These are phyloP conservation scores for Cordyceps tenuipes DNA, from an alignment of 2,329 filamentous ascomycete species.

Conservation along the genomic window DNA sequence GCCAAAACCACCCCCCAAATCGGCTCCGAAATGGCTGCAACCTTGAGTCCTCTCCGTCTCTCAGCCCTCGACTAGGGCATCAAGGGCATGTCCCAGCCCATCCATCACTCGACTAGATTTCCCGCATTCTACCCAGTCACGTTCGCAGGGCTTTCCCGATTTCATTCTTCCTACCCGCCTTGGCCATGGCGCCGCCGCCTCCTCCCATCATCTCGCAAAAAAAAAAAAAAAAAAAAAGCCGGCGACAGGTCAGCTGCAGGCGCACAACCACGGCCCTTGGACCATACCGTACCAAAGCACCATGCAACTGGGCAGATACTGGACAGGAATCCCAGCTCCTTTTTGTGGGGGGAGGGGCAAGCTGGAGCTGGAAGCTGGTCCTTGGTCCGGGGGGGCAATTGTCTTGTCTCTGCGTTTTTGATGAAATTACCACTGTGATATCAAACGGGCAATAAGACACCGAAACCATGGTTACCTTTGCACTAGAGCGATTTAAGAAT, in stretches of 20 bases:
- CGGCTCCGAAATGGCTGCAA: conserved; percentile 2
- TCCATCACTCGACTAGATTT: not conserved
- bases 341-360: conserved; percentile 7
- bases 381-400: not conserved
- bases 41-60: not conserved
- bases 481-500: not conserved
- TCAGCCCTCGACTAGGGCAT: not conserved
- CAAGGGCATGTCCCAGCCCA: not conserved
- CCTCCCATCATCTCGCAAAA: too few species aligned
- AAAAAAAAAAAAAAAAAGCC: too few species aligned
- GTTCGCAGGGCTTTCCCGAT: not conserved
- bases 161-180: not conserved
- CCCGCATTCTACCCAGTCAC: not conserved
- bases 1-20: not conserved
- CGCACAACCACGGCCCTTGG: not conserved
- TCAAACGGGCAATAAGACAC: not conserved
- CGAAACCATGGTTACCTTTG: not conserved
- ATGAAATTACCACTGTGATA: not conserved
- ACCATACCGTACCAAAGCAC: too few species aligned
- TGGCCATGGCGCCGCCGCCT: not conserved
- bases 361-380: not conserved
- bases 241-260: not conserved
- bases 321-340: not conserved
- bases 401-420: not conserved
- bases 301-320: not conserved